Evolutionary conservation across 208 protist genomes (phyloP), one percentile per base, ranked within the genome.

Genomic region (Crithidia bombi): DNA sequence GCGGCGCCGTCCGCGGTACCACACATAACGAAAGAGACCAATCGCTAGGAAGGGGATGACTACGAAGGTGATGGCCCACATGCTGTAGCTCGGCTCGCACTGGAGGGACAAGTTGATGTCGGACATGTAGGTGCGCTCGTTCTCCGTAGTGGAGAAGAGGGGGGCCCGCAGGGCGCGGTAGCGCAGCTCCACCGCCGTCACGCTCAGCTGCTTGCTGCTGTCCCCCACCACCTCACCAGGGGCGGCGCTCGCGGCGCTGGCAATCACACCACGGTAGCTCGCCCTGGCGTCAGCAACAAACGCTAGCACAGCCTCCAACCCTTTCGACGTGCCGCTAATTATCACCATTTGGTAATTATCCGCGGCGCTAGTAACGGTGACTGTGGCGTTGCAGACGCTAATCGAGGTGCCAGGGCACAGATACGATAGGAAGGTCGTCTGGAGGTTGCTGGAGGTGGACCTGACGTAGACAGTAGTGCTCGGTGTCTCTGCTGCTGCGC

Each of bases 21-120:
- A 92, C 2, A 83, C 30, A 35, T 87, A 95, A 21, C 84, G 71
- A 55, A 83, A 86, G 5, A 85, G 10, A 23, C 91, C 72, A 39
- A 85, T 50, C 12, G 72, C 33, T 19, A 90, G 43, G 5, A 79
- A 79, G 1, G 85, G 23, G 17, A 92, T 54, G 17, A 71, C 72
- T 36, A 92, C 74, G 28, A 95, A 56, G 14, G 81, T 71, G 28
- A 95, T 55, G 12, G 83, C 80, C 90, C 90, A 95, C 33, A 87
- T 77, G 23, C 62, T 81, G 32, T 65, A 78, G 26, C 35, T 74
- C 10, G 76, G 7, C 21, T 74, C 47, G 63, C 87, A 93, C 52
- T 65, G 17, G 5, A 78, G 26, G 0, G 71, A 65, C 30, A 69
- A 35, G 10, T 52, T 63, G 11, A 77, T 64, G 6, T 38, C 35